Base-by-base conservation (phyloP, 1,139 yeast genomes). In the Candida glucosophila region DNA sequence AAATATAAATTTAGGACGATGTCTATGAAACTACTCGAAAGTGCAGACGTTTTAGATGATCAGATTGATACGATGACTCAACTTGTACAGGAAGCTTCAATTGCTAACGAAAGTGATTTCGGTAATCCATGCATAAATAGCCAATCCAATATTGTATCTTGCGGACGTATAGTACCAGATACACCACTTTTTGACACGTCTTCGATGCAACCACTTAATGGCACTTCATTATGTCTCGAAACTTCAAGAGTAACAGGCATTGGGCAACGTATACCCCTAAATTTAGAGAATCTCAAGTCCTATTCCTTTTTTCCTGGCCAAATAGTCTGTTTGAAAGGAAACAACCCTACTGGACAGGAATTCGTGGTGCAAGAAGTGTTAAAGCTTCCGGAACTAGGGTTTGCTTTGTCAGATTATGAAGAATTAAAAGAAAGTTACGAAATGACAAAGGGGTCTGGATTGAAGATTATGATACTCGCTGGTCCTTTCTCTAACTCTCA, bases 121-220 rank as follows among this genome's bases (percentile, higher is more conserved):
- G 76, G 78, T 1, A 86, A 85, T 47, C 96, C 97, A 1, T 75
- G 86, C 20, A 49, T 74, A 22, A 74, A 78, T 36, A 72, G 92
- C 0, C 96, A 85, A 49, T 66, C 73, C 14, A 85, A 78, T 31
- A 69, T 83, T 5, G 49, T 72, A 12, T 73, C 86, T 2, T 81
- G 90, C 22, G 99, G 98, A 4, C 67, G 98, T 41, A 77, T 92
- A 18, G 94, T 83, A 2, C 82, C 94, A 1, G 96, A 80, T 43
- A 72, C 88, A 12, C 79, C 88, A 1, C 31, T 52, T 5, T 61
- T 60, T 34, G 68, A 72, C 27, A 49, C 58, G 10, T 67, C 61
- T 21, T 50, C 47, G 7, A 46, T 42, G 7, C 72, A 71, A 9
- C 55, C 62, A 11, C 55, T 85, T 29, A 80, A 80, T 47, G 54